These are phyloP conservation scores for Ophidiomyces ophidiicola DNA, from an alignment of 2,329 filamentous ascomycete species.

Conservation along the genomic window DNA sequence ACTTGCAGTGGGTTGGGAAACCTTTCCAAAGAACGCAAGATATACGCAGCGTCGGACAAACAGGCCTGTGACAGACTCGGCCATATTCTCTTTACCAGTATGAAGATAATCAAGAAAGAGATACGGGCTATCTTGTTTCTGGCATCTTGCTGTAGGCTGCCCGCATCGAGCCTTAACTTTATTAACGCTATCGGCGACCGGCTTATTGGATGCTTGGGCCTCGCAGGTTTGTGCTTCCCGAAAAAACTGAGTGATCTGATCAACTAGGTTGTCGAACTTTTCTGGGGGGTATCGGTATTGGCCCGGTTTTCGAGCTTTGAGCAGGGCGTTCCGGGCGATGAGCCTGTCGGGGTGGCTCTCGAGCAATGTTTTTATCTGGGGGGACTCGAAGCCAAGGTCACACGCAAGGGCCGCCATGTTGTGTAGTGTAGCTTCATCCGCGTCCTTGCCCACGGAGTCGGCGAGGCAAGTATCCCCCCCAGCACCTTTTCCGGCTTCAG, in stretches of 20 bases:
- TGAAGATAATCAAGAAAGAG: slow-evolving; percentile 1
- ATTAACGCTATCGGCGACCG: neutral
- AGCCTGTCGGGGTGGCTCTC: slow-evolving; percentile 16
- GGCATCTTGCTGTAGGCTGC: neutral
- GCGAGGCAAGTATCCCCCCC: slow-evolving; percentile 4
- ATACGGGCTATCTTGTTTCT: neutral
- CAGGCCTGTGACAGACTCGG: neutral
- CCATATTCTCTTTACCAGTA: neutral
- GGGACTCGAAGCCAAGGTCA: slow-evolving; percentile 16
- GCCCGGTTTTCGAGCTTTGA: slow-evolving; percentile 17
- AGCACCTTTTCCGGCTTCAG: neutral
- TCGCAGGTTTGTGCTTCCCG: slow-evolving; percentile 10
- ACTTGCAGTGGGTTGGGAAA: no score
- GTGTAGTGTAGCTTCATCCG: slow-evolving; percentile 12
- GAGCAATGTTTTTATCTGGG: slow-evolving; percentile 14
- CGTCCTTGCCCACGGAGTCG: slow-evolving; percentile 11
- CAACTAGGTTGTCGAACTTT: slow-evolving; percentile 15
- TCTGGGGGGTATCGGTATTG: slow-evolving; percentile 14
- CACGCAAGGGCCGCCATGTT: slow-evolving; percentile 17
- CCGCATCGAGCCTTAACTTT: neutral
- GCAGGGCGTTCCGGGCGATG: slow-evolving; percentile 16
- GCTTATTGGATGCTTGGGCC: neutral
- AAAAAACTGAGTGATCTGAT: slow-evolving; percentile 14
- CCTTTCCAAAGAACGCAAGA: slow-evolving; percentile 1
- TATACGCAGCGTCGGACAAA: slow-evolving; percentile 1